Base-by-base conservation (phyloP, 192 early-diverging fungal genomes). In the Backusella psychrophila region DNA sequence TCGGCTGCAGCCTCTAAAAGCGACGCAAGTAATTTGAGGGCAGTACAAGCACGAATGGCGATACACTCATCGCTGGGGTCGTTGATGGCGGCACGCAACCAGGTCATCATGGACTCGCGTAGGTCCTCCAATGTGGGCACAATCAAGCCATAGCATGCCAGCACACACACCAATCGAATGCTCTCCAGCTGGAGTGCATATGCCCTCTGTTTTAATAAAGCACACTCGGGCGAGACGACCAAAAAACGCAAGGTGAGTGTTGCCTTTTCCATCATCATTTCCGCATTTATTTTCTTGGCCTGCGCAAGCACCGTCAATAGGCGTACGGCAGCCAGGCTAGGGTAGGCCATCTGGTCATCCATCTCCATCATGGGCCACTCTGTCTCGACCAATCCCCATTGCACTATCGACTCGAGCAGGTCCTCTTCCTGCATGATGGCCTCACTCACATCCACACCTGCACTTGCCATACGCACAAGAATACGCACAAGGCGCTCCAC, bases 71-170 rank as follows among this genome's bases (percentile, higher is more conserved):
- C 17, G 29, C 33, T 23, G 5, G 49, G 36, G 17, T 35, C 42
- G 2, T 35, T 9, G 5, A 76, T 41, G 8, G 72, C 71, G 8
- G 75, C 68, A 31, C 68, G 63, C 12, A 86, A 75, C 78, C 82
- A 81, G 6, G 74, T 52, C 39, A 83, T 49, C 8, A 82, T 33
- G 3, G 80, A 68, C 21, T 79, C 76, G 4, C 83, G 34, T 21
- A 83, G 73, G 31, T 88, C 87, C 4, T 75, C 78, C 4, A 88
- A 44, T 17, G 84, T 82, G 29, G 86, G 82, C 26, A 85, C 80
- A 23, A 86, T 83, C n/a, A 90, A 77, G 31, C 89, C 89, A 76
- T 90, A 87, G 9, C 78, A 81, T 19, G 81, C 75, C 6, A 87
- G 63, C 0, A 84, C 76, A 14, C 84, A 84, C 46, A 86, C 80